phyloP scores from a whole-genome alignment of 306 rosid genomes.

The Gynostemma pentaphyllum region DNA sequence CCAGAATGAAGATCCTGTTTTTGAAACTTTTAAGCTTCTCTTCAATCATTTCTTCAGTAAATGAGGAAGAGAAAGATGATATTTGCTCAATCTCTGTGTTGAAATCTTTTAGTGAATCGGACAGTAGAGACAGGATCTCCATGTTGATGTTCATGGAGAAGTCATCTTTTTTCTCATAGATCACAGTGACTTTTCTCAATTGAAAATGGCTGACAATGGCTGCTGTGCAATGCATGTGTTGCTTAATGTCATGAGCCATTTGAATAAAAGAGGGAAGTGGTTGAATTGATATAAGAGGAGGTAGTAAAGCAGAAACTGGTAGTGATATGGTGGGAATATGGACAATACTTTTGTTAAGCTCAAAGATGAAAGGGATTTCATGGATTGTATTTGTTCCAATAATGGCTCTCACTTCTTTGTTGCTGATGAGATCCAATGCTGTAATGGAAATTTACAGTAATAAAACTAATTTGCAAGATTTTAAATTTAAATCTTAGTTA shows the following conservation, averaged over 20 bases:
- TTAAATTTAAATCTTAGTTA: background rate
- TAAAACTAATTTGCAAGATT: background rate
- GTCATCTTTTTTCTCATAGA: constrained; percentile 24
- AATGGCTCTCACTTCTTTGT: constrained; percentile 24
- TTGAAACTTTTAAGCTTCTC: constrained; percentile 29
- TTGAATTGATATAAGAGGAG: constrained; percentile 5
- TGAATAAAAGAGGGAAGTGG: constrained; percentile 22
- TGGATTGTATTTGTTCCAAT: constrained; percentile 30
- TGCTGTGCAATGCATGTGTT: constrained; percentile 37
- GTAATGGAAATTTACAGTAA: background rate
- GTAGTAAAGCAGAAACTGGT: constrained; percentile 17
- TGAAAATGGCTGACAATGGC: constrained; percentile 34
- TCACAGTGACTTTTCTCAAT: constrained; percentile 39
- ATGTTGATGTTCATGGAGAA: constrained; percentile 14
- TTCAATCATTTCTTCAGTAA: constrained; percentile 20
- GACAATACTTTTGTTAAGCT: background rate
- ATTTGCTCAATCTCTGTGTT: constrained; percentile 36
- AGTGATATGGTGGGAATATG: constrained; percentile 33
- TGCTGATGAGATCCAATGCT: constrained; percentile 27
- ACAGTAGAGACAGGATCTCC: constrained; percentile 22
- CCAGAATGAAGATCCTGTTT: constrained; percentile 45
- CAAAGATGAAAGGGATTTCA: constrained; percentile 29
- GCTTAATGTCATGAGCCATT: constrained; percentile 26
- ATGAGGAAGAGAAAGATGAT: constrained; percentile 23
- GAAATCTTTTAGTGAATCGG: constrained; percentile 30